Conservation (phyloP, 2,329 filamentous ascomycete species). For the Fusarium graminum region DNA sequence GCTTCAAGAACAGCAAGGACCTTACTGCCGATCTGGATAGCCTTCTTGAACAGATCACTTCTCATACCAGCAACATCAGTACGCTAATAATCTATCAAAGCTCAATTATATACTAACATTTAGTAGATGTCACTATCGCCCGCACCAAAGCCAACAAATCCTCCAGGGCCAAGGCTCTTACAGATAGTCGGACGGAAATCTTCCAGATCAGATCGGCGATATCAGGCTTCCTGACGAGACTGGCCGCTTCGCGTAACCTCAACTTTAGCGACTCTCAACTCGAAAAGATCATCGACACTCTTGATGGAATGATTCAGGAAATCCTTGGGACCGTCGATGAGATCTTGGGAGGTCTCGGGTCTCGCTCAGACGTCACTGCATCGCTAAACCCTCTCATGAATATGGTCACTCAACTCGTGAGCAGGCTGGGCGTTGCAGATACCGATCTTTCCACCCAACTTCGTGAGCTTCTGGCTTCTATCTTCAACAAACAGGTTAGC, state of each 20-base stretch:
- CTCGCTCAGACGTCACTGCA: background rate
- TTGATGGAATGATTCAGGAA: background rate
- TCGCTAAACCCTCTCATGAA: conserved; percentile 23
- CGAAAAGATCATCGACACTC: background rate
- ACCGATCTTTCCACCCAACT: background rate
- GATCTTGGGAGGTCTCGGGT: background rate
- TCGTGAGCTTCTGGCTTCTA: background rate
- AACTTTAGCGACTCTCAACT: background rate
- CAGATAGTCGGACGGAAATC: conserved; percentile 8
- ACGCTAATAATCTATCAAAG: background rate
- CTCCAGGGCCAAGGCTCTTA: background rate
- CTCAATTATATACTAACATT: background rate
- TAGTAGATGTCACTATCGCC: conserved; percentile 5
- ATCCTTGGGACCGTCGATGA: background rate
- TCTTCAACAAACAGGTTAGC: background rate
- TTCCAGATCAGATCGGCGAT: background rate
- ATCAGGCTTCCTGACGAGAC: background rate
- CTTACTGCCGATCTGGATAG: conserved; percentile 2
- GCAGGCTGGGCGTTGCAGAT: background rate
- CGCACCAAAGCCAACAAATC: conserved; percentile 1
- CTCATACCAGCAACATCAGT: conserved; percentile 1
- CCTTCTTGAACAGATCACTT: conserved; percentile 1
- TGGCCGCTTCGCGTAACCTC: conserved; percentile 17
- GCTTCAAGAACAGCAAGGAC: conserved; percentile 16
- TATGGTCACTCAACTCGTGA: conserved; percentile 6